phyloP scores from a whole-genome alignment of 805 yeast genomes.

The Scheffersomyces amazonensis region DNA sequence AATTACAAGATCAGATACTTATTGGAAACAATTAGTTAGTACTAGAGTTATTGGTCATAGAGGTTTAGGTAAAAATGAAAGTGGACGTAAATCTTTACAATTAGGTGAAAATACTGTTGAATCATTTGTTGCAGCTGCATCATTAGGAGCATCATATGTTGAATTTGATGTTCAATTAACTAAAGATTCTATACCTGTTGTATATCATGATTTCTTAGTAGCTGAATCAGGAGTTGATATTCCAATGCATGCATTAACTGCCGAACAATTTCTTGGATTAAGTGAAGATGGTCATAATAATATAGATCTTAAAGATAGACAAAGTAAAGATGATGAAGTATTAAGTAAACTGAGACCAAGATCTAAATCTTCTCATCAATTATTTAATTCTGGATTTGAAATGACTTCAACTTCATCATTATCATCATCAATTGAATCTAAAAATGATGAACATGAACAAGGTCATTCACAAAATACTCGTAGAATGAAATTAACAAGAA shows the following conservation, averaged over 20 bases:
- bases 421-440: slow-evolving; percentile 4
- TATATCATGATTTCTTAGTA: slow-evolving; percentile 90
- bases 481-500: slow-evolving; percentile 82
- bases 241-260: slow-evolving; percentile 90
- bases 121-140: slow-evolving; percentile 93
- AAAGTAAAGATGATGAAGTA: slow-evolving; percentile 35
- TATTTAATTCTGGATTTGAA: slow-evolving; percentile 21
- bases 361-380: slow-evolving; percentile 36
- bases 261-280: slow-evolving; percentile 78
- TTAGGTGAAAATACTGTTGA: slow-evolving; percentile 95
- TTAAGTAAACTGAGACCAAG: slow-evolving; percentile 35
- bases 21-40: slow-evolving; percentile 87
- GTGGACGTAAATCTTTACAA: slow-evolving; percentile 73
- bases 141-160: slow-evolving; percentile 92
- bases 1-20: slow-evolving; percentile 67
- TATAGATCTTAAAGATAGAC: slow-evolving; percentile 10
- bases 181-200: slow-evolving; percentile 86
- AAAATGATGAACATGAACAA: slow-evolving; percentile 38
- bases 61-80: slow-evolving; percentile 86
- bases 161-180: slow-evolving; percentile 97
- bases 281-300: slow-evolving; percentile 20
- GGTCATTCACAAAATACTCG: slow-evolving; percentile 41
- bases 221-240: slow-evolving; percentile 95
- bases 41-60: slow-evolving; percentile 95
- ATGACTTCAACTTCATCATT: slow-evolving; percentile 4